phyloP scores from a whole-genome alignment of 352 stramenopile species.

The Thalassiosira gravida region DNA sequence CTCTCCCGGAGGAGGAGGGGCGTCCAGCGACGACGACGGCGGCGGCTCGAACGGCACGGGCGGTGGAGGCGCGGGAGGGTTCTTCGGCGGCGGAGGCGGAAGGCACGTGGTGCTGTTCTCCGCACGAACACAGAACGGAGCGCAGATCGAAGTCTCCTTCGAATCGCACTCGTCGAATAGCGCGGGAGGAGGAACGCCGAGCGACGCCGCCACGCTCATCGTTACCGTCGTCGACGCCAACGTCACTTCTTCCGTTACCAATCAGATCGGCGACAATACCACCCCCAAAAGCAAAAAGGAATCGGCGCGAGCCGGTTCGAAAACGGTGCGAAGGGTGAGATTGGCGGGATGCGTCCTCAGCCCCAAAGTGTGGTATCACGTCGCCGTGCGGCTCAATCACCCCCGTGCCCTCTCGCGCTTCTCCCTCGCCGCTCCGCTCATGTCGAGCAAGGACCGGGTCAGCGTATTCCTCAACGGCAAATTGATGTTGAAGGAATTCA shows the following conservation, averaged over 20 bases:
- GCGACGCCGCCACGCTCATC: conserved; percentile 54
- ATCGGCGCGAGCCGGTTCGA: neutral
- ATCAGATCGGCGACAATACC: neutral
- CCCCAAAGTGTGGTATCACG: conserved; percentile 81
- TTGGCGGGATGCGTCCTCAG: conserved; percentile 69
- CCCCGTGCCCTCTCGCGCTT: conserved; percentile 69
- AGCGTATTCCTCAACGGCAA: conserved; percentile 84
- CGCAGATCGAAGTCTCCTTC: conserved; percentile 74
- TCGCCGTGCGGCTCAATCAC: conserved; percentile 70
- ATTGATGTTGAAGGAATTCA: conserved; percentile 69
- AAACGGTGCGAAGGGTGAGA: conserved; percentile 39
- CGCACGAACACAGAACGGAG: conserved; percentile 49
- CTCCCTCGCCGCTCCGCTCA: conserved; percentile 44
- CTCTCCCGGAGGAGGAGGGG: neutral
- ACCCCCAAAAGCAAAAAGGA: neutral
- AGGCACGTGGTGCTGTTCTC: conserved; percentile 55
- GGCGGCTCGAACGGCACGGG: neutral
- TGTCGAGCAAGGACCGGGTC: conserved; percentile 66
- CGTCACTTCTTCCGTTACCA: conserved; percentile 3
- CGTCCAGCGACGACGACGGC: neutral
- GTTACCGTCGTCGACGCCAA: conserved; percentile 47
- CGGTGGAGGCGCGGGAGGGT: neutral
- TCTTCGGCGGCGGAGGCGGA: neutral
- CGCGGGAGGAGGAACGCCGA: neutral
- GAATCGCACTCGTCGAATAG: conserved; percentile 38